Conservation (phyloP, 139 green algal species). For the Coelastrella sp. region DNA sequence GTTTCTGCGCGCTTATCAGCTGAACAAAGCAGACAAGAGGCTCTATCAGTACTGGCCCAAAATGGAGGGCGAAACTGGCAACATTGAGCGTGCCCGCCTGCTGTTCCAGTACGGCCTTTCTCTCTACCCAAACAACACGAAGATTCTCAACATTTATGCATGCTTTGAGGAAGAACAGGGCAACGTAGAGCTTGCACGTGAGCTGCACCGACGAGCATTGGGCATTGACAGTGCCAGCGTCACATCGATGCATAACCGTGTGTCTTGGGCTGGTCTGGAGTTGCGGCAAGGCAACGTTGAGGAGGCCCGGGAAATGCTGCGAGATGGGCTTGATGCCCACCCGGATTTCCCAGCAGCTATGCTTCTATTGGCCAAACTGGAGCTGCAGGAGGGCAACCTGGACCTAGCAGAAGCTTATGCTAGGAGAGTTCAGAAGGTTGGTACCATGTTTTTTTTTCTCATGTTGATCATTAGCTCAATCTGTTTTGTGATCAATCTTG, state of each 20-base stretch:
- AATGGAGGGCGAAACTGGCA: constrained; percentile 59
- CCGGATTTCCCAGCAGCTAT: constrained; percentile 49
- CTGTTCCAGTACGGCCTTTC: constrained; percentile 65
- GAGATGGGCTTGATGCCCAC: constrained; percentile 53
- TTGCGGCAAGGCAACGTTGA: constrained; percentile 48
- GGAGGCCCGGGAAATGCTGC: constrained; percentile 43
- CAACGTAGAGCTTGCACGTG: constrained; percentile 47
- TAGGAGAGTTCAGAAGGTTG: constrained; percentile 34
- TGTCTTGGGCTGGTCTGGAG: constrained; percentile 51
- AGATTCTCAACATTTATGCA: constrained; percentile 66
- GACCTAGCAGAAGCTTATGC: constrained; percentile 48
- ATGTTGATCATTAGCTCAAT: no score
- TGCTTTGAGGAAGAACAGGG: constrained; percentile 59
- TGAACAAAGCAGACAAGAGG: constrained; percentile 60
- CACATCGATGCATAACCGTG: constrained; percentile 43
- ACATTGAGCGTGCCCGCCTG: constrained; percentile 57
- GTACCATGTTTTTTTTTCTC: background rate
- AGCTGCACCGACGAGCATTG: constrained; percentile 57
- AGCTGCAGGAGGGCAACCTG: constrained; percentile 17
- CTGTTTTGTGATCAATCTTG: no score
- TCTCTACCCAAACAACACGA: constrained; percentile 64
- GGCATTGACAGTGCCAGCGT: constrained; percentile 27
- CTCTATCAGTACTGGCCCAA: constrained; percentile 62
- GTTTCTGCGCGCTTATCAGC: constrained; percentile 59
- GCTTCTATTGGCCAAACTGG: constrained; percentile 35